Conservation (phyloP, 306 rosid species). For the Vigna radiata region DNA sequence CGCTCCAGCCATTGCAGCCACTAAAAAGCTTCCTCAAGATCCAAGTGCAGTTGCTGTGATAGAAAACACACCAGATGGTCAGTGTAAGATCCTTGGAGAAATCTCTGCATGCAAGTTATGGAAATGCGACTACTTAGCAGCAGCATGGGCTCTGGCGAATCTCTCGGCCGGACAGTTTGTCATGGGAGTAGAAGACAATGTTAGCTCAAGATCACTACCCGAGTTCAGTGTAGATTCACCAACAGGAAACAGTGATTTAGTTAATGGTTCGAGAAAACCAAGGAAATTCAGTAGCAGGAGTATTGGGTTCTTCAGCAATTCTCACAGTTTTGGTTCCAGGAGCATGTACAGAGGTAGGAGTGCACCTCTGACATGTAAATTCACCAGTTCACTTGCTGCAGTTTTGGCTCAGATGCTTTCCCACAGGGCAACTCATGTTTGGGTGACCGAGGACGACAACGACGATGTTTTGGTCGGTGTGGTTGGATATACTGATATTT, state of each 20-base stretch:
- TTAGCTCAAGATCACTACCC: conserved; percentile 52
- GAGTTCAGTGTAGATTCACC: conserved; percentile 50
- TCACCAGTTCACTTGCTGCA: conserved; percentile 92
- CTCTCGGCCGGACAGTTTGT: conserved; percentile 94
- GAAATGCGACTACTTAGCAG: conserved; percentile 89
- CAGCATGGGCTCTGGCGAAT: conserved; percentile 95
- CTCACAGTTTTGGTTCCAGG: conserved; percentile 68
- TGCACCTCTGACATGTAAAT: conserved; percentile 85
- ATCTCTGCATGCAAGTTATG: conserved; percentile 90
- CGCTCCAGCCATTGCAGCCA: conserved; percentile 67
- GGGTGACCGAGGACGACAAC: conserved; percentile 82
- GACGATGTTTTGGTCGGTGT: conserved; percentile 88
- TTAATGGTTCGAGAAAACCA: conserved; percentile 53
- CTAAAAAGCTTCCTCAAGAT: conserved; percentile 69
- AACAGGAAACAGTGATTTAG: conserved; percentile 46
- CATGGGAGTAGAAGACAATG: conserved; percentile 96
- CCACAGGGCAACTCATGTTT: conserved; percentile 90
- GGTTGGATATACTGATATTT: conserved; percentile 83
- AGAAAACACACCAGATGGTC: conserved; percentile 60
- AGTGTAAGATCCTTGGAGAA: conserved; percentile 84
- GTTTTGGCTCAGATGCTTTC: conserved; percentile 99
- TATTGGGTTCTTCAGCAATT: conserved; percentile 69
- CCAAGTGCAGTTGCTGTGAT: conserved; percentile 82
- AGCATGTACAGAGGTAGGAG: conserved; percentile 97
- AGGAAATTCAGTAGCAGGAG: conserved; percentile 87